Base-by-base conservation (phyloP, 768 basidiomycete genomes). In the Hericium alpestre region DNA sequence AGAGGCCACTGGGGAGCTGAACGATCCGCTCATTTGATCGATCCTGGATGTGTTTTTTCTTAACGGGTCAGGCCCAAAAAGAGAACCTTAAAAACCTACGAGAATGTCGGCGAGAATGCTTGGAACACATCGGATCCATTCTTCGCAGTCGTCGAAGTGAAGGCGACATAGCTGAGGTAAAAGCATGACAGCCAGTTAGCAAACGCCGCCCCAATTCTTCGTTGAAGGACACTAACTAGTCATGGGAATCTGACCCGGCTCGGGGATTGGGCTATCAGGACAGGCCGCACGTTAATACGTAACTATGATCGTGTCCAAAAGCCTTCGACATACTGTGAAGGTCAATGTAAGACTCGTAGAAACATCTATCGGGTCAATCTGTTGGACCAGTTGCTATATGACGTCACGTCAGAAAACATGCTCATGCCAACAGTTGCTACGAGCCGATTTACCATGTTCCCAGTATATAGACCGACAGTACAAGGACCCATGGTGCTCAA, bases 11-110 rank as follows among this genome's bases (percentile, higher is more conserved):
- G 81, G 79, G 1, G 72, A 67, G 23, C 71, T 65, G 63, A 82
- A 79, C 25, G 79, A 78, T 51, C 86, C 86, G 12, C 72, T 72
- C 85, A 87, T 86, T 40, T 73, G 73, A 39, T 72, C 67, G 25
- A 87, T 70, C 3, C 82, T 87, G 60, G 11, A n/a, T n/a, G n/a
- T n/a, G n/a, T n/a, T n/a, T n/a, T n/a, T n/a, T n/a, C n/a, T n/a
- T n/a, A n/a, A n/a, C n/a, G n/a, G n/a, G n/a, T n/a, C n/a, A n/a
- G n/a, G n/a, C n/a, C n/a, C n/a, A n/a, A n/a, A n/a, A n/a, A n/a
- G n/a, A 20, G 22, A 38, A 51, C 27, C 4, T 7, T 10, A 41
- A 1, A 51, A 15, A 70, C 79, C 52, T 59, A 83, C 84, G 66
- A 64, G 71, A 89, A 87, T 59, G 71, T 73, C 0, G 78, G 74